Percentiles rank a stretch among this genome's conserved stretches.
phyloP scores from a whole-genome alignment of 495 filamentous ascomycete species.

The Aspergillus taichungensis region DNA sequence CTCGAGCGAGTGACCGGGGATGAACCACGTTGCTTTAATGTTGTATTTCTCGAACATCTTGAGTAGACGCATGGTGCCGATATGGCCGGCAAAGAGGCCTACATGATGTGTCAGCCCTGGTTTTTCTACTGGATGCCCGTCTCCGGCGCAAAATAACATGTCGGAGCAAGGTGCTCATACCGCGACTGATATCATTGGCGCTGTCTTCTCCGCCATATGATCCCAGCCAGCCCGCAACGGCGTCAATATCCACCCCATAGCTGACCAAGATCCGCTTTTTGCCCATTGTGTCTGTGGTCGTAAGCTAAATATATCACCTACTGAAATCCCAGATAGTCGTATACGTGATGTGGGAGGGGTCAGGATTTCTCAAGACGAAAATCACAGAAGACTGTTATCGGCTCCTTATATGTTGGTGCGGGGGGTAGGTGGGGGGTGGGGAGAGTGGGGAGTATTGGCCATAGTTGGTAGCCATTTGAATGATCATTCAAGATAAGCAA shows the following conservation, averaged over 20 bases:
- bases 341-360: too few species aligned
- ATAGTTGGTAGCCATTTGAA: too few species aligned
- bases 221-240: constrained; percentile 64
- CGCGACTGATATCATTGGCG: constrained; percentile 57
- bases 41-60: constrained; percentile 71
- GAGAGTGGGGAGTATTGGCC: too few species aligned
- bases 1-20: constrained; percentile 71
- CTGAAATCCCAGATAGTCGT: not conserved
- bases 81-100: constrained; percentile 65
- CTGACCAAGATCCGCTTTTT: constrained; percentile 52
- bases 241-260: constrained; percentile 58
- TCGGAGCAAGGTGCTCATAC: constrained; percentile 16
- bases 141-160: not conserved
- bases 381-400: too few species aligned
- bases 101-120: constrained; percentile 6
- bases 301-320: not conserved
- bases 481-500: too few species aligned
- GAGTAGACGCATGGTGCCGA: constrained; percentile 62
- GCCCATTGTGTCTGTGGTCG: constrained; percentile 34
- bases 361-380: too few species aligned
- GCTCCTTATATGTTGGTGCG: too few species aligned
- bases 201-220: constrained; percentile 66
- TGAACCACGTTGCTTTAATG: constrained; percentile 80
- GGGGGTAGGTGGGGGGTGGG: too few species aligned
- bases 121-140: too few species aligned